A percentile compares a stretch with the other conserved stretches of the same genome.
Evolutionary conservation across 441 rosid species (phyloP).

Genomic region (Arabidopsis lyrata): DNA sequence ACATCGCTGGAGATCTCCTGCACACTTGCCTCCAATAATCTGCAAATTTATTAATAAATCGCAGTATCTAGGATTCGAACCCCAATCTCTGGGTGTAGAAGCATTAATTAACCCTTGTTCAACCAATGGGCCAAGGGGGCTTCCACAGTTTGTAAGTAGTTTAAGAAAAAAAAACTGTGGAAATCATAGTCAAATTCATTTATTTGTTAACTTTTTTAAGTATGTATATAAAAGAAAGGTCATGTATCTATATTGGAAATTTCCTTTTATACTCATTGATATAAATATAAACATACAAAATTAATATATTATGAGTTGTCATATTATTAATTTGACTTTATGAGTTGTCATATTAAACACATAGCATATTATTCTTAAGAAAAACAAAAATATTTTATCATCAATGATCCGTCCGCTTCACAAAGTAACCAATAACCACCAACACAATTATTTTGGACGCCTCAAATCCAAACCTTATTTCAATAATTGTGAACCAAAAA

Average conservation of each 20-base stretch:
- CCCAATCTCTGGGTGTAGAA: too few species aligned
- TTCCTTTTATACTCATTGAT: background rate
- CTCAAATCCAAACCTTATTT: slow-evolving; percentile 40
- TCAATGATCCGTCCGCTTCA: slow-evolving; percentile 5
- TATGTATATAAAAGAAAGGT: background rate
- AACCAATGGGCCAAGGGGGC: too few species aligned
- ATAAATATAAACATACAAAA: slow-evolving; percentile 12
- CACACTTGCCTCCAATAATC: too few species aligned
- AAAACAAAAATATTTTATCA: slow-evolving; percentile 19
- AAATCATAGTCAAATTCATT: slow-evolving; percentile 1
- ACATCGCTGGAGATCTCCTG: too few species aligned
- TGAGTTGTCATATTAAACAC: slow-evolving; percentile 26
- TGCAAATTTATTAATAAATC: too few species aligned
- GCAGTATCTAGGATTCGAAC: too few species aligned
- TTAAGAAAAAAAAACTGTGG: background rate
- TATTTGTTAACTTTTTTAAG: background rate
- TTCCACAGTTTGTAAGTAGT: background rate
- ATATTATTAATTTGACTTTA: background rate
- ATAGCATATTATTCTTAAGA: slow-evolving; percentile 3
- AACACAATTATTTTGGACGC: slow-evolving; percentile 41
- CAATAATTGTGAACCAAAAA: slow-evolving; percentile 37
- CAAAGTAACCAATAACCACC: slow-evolving; percentile 44
- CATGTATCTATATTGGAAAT: background rate
- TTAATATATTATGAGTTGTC: slow-evolving; percentile 24
- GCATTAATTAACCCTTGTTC: too few species aligned